A percentile compares a stretch with the other conserved stretches of the same genome.
Evolutionary conservation across 441 rosid species (phyloP).

Genomic region (Hypseocharis bilobata): DNA sequence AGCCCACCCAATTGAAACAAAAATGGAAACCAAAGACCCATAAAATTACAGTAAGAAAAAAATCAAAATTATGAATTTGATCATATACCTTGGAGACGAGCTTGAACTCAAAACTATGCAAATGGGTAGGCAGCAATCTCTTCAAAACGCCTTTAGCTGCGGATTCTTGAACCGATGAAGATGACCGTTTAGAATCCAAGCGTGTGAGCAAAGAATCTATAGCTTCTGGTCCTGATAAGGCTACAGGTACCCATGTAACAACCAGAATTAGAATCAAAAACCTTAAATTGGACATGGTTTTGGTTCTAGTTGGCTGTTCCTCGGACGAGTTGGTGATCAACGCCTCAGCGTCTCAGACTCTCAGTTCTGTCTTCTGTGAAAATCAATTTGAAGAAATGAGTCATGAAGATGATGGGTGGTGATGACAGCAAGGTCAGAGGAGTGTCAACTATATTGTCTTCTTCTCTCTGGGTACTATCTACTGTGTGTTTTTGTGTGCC

Average conservation of each 20-base stretch:
- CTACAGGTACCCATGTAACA: constrained; percentile 5
- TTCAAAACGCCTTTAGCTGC: constrained; percentile 59
- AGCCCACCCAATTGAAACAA: constrained; percentile 6
- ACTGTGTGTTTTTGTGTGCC: too few species aligned
- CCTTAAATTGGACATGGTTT: constrained; percentile 15
- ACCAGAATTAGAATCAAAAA: constrained; percentile 20
- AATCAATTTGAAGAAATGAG: too few species aligned
- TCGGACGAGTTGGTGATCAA: background rate
- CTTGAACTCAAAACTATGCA: constrained; percentile 52
- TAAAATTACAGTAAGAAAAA: background rate
- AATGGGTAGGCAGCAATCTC: constrained; percentile 67
- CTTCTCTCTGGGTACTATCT: too few species aligned
- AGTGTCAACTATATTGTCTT: too few species aligned
- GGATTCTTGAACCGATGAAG: constrained; percentile 57
- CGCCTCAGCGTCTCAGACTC: too few species aligned
- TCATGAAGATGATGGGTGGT: too few species aligned
- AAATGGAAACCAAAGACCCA: background rate
- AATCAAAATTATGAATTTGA: background rate
- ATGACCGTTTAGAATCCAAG: constrained; percentile 47
- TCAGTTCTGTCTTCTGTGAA: too few species aligned
- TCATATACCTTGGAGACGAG: constrained; percentile 58
- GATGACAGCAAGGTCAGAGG: too few species aligned
- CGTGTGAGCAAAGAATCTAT: constrained; percentile 38
- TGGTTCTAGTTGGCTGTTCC: background rate
- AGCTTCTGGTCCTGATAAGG: constrained; percentile 25